Evolutionary conservation across 257 asterid genomes (phyloP).

Genomic region (Penstemon eatonii): DNA sequence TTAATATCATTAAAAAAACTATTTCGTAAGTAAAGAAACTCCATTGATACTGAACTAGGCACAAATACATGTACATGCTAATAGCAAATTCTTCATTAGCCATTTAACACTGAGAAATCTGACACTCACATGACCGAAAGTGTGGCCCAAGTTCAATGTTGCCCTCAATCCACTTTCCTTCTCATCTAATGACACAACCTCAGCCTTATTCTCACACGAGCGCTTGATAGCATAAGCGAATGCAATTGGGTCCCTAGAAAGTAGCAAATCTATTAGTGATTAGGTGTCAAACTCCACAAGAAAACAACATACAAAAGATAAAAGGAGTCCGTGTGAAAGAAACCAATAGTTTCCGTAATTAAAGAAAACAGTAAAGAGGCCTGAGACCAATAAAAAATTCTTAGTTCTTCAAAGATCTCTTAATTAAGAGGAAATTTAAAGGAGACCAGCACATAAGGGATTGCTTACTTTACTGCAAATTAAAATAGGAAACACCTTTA

Average conservation of each 20-base stretch:
- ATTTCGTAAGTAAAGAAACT: not conserved
- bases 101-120: conserved; percentile 23
- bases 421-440: too few relatives aligned
- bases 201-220: conserved; percentile 97
- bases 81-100: not conserved
- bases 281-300: conserved; percentile 23
- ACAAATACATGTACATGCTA: not conserved
- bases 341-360: not conserved
- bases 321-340: not conserved
- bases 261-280: conserved; percentile 22
- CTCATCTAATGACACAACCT: conserved; percentile 95
- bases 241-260: conserved; percentile 73
- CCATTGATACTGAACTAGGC: not conserved
- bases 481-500: conserved; percentile 1
- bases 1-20: conserved; percentile 24
- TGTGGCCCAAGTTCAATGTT: conserved; percentile 96
- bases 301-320: conserved; percentile 11
- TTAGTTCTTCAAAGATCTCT: too few relatives aligned
- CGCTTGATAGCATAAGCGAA: conserved; percentile 94
- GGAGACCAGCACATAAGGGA: not conserved
- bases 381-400: too few relatives aligned
- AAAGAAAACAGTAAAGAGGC: not conserved
- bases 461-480: not conserved
- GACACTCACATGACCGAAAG: conserved; percentile 89
- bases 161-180: conserved; percentile 96